These are phyloP conservation scores for Tricholoma matsutake DNA, from an alignment of 768 basidiomycete species.

Conservation along the genomic window DNA sequence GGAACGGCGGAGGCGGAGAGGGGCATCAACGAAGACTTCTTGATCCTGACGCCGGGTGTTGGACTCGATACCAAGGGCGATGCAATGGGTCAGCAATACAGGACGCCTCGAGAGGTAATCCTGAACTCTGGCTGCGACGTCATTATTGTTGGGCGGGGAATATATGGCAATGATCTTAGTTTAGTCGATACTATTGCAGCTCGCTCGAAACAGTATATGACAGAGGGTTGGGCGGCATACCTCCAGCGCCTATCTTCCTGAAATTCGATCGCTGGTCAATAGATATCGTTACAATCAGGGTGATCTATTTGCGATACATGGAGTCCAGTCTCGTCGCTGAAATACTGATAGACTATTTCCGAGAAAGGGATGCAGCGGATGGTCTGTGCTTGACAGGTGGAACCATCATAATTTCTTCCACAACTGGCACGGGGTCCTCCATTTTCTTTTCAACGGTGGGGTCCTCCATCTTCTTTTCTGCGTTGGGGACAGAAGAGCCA, in stretches of 20 bases:
- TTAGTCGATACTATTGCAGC: constrained; percentile 44
- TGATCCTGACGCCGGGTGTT: constrained; percentile 92
- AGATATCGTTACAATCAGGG: not conserved
- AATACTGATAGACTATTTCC: not conserved
- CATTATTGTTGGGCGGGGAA: constrained; percentile 95
- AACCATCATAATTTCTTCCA: constrained; percentile 6
- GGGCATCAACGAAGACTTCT: constrained; percentile 64
- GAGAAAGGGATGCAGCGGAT: not conserved
- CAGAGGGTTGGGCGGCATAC: constrained; percentile 92
- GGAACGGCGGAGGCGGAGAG: constrained; percentile 35
- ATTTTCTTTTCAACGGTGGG: not conserved
- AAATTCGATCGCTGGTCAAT: not conserved
- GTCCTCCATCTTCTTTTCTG: not conserved
- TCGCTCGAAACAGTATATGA: constrained; percentile 82
- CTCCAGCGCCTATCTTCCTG: constrained; percentile 41
- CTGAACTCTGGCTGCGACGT: constrained; percentile 84
- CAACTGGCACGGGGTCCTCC: not conserved
- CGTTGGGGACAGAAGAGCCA: not conserved
- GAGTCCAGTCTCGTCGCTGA: not conserved
- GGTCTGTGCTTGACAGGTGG: not conserved
- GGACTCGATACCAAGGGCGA: constrained; percentile 79
- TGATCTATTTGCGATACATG: not conserved
- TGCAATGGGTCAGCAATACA: constrained; percentile 91
- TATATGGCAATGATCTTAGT: constrained; percentile 66
- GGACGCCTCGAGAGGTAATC: constrained; percentile 84